Evolutionary conservation across 2,329 filamentous ascomycete species (phyloP).

Genomic region (Pseudogymnoascus sp.): DNA sequence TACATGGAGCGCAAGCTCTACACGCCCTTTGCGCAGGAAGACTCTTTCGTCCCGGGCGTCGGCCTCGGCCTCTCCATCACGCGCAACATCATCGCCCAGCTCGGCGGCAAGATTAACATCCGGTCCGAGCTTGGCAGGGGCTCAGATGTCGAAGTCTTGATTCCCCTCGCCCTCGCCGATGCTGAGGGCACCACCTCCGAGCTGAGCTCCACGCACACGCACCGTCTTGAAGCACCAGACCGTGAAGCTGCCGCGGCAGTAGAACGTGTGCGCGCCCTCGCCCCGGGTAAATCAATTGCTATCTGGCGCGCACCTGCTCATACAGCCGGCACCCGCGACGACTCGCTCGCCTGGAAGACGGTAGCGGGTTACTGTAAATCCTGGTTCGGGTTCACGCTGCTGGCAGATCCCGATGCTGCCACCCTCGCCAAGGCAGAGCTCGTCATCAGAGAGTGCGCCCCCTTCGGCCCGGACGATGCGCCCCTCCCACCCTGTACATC

Average conservation of each 20-base stretch:
- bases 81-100: slow-evolving; percentile 49
- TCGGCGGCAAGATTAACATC: slow-evolving; percentile 53
- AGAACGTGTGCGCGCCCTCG: slow-evolving; percentile 13
- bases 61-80: slow-evolving; percentile 57
- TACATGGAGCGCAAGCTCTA: slow-evolving; percentile 50
- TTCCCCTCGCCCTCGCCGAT: slow-evolving; percentile 28
- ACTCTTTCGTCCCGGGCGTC: slow-evolving; percentile 49
- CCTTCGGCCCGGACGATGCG: not conserved
- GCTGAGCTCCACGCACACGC: not conserved
- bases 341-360: slow-evolving; percentile 18
- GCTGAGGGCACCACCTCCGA: not conserved
- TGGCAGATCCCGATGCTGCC: slow-evolving; percentile 5
- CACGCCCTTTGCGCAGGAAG: slow-evolving; percentile 52
- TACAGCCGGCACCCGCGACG: slow-evolving; percentile 1
- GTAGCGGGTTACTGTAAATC: slow-evolving; percentile 21
- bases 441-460: slow-evolving; percentile 16
- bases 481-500: slow-evolving; percentile 5
- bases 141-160: slow-evolving; percentile 43
- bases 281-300: slow-evolving; percentile 15
- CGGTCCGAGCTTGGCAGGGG: slow-evolving; percentile 44
- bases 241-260: slow-evolving; percentile 14
- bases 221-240: slow-evolving; percentile 10
- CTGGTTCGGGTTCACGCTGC: slow-evolving; percentile 22
- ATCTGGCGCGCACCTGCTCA: slow-evolving; percentile 7
- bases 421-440: slow-evolving; percentile 14